Evolutionary conservation across 164 flowering plant species (phyloP).

Genomic region (Malania oleifera): DNA sequence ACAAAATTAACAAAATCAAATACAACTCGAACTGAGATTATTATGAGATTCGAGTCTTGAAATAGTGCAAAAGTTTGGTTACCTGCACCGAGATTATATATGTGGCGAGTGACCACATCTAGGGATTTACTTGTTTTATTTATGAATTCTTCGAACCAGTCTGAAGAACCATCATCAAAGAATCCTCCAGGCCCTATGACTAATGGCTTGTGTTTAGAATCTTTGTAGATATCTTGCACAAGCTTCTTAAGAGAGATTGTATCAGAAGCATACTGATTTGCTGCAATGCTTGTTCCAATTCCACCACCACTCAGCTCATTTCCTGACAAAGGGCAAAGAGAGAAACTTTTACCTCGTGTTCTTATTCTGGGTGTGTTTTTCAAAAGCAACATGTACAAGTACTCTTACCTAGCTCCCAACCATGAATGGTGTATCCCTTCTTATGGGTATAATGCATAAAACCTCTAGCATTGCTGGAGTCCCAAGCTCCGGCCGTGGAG

Average conservation of each 20-base stretch:
- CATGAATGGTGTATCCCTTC: slow-evolving; percentile 55
- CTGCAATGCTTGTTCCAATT: slow-evolving; percentile 50
- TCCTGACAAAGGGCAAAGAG: too few species aligned
- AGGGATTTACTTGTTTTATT: slow-evolving; percentile 28
- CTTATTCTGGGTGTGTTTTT: too few species aligned
- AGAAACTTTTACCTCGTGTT: too few species aligned
- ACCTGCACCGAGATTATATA: slow-evolving; percentile 89
- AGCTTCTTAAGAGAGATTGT: slow-evolving; percentile 31
- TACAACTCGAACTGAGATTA: not conserved
- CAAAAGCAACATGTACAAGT: too few species aligned
- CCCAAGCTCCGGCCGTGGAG: slow-evolving; percentile 64
- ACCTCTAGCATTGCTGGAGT: slow-evolving; percentile 56
- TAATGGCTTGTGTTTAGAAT: slow-evolving; percentile 33
- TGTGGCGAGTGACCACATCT: slow-evolving; percentile 63
- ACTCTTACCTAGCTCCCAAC: slow-evolving; percentile 88
- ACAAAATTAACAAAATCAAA: slow-evolving; percentile 1
- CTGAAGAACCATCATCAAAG: slow-evolving; percentile 47
- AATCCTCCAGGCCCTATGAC: slow-evolving; percentile 69
- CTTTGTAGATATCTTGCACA: slow-evolving; percentile 39
- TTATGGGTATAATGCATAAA: slow-evolving; percentile 58
- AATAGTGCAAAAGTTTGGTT: not conserved
- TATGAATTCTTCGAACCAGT: slow-evolving; percentile 50
- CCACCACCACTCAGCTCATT: slow-evolving; percentile 70
- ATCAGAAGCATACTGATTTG: slow-evolving; percentile 58
- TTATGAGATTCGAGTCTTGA: not conserved